Evolutionary conservation across 1,284 basidiomycete species (phyloP).

Genomic region (Puccinia horiana): DNA sequence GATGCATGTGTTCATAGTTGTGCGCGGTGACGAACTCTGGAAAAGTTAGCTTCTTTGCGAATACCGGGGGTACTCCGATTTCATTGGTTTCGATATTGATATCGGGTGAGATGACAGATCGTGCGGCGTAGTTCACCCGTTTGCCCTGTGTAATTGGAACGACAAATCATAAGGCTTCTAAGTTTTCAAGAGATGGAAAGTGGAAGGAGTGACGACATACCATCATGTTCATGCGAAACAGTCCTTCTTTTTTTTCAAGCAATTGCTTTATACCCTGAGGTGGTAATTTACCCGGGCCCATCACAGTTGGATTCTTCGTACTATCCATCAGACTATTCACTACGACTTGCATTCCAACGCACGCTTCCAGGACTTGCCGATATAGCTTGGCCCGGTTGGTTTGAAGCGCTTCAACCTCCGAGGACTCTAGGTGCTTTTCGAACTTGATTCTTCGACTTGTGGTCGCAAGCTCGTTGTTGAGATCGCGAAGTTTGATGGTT

Average conservation of each 20-base stretch:
- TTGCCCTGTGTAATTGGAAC: constrained; percentile 70
- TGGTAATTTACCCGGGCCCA: constrained; percentile 86
- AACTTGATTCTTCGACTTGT: constrained; percentile 59
- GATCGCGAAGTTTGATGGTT: constrained; percentile 75
- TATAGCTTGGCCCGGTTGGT: constrained; percentile 66
- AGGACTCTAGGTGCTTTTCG: constrained; percentile 64
- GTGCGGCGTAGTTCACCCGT: constrained; percentile 98
- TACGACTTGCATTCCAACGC: constrained; percentile 88
- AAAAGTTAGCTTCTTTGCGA: constrained; percentile 94
- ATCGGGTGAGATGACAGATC: constrained; percentile 98
- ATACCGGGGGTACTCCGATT: constrained; percentile 96
- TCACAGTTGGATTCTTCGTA: constrained; percentile 84
- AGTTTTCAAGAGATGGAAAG: constrained; percentile 32
- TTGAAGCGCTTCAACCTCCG: constrained; percentile 53
- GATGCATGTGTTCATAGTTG: constrained; percentile 85
- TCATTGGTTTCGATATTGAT: constrained; percentile 99
- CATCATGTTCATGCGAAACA: constrained; percentile 99
- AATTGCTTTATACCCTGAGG: constrained; percentile 94
- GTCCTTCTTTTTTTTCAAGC: constrained; percentile 96
- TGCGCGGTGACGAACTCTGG: constrained; percentile 92
- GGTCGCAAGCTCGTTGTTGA: constrained; percentile 70
- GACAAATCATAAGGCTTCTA: neutral
- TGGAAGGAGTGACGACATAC: constrained; percentile 60
- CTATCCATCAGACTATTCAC: constrained; percentile 98
- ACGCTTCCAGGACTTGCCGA: constrained; percentile 72